These are phyloP conservation scores for Artemisia argyi DNA, from an alignment of 129 eudicot species.

Conservation along the genomic window DNA sequence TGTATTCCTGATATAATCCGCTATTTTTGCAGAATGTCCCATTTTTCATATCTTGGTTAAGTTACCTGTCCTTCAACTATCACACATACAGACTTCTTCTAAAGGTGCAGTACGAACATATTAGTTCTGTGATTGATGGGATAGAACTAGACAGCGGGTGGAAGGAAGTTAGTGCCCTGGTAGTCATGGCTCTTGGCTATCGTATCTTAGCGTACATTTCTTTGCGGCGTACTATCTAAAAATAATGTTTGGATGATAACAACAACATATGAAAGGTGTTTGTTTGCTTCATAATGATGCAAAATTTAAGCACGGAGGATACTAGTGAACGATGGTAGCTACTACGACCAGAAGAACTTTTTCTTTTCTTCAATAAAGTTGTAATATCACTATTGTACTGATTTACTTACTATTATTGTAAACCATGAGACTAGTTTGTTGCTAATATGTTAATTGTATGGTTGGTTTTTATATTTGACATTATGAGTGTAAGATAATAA, in stretches of 20 bases:
- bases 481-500: no score
- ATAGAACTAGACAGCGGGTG: slow-evolving; percentile 62
- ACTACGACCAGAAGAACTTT: neutral
- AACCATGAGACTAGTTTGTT: neutral
- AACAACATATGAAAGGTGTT: neutral
- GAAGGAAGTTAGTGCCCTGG: slow-evolving; percentile 62
- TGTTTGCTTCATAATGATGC: neutral
- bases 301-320: slow-evolving; percentile 14
- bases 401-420: neutral
- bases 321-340: neutral
- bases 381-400: neutral
- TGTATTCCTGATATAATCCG: neutral
- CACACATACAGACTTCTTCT: slow-evolving; percentile 94
- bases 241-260: slow-evolving; percentile 21
- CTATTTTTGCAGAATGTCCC: slow-evolving; percentile 70
- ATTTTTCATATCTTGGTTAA: slow-evolving; percentile 83
- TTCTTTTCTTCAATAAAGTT: neutral
- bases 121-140: slow-evolving; percentile 50
- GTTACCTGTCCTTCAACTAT: slow-evolving; percentile 93
- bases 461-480: neutral
- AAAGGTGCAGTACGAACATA: slow-evolving; percentile 81
- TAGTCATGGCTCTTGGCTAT: slow-evolving; percentile 85
- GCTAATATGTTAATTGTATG: neutral
- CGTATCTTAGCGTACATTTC: slow-evolving; percentile 81
- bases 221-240: slow-evolving; percentile 49